Evolutionary conservation across 768 basidiomycete genomes (phyloP).

Genomic region (Crassisporium funariophilum): DNA sequence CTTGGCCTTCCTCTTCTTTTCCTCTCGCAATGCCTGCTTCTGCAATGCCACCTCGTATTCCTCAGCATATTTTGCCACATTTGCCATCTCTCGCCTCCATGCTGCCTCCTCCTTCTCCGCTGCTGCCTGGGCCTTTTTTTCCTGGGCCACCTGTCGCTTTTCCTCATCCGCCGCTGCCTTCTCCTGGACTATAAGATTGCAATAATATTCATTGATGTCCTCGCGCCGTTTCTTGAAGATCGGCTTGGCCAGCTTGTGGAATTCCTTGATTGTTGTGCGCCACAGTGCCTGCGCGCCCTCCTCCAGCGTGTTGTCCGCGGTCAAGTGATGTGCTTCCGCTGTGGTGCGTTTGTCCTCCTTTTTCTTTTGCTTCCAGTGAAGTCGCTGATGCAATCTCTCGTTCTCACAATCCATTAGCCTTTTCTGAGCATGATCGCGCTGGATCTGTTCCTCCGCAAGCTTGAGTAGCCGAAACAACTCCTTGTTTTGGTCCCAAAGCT

Average conservation of each 20-base stretch:
- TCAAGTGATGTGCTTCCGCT: slow-evolving; percentile 21
- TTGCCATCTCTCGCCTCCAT: slow-evolving; percentile 1
- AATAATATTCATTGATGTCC: slow-evolving; percentile 1
- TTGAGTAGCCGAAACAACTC: slow-evolving; percentile 10
- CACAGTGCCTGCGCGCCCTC: slow-evolving; percentile 11
- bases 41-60: slow-evolving; percentile 1
- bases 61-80: not conserved
- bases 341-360: slow-evolving; percentile 13
- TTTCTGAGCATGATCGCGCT: slow-evolving; percentile 19
- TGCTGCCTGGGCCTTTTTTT: slow-evolving; percentile 1
- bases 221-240: slow-evolving; percentile 5
- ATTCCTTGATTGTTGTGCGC: slow-evolving; percentile 3
- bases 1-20: slow-evolving; percentile 2
- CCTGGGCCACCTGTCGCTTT: not conserved
- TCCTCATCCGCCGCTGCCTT: slow-evolving; percentile 6
- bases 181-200: slow-evolving; percentile 1
- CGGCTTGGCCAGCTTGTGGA: not conserved
- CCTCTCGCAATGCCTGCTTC: slow-evolving; percentile 1
- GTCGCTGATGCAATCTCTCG: slow-evolving; percentile 17
- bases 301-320: slow-evolving; percentile 11
- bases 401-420: slow-evolving; percentile 30
- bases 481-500: slow-evolving; percentile 9
- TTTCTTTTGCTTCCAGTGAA: slow-evolving; percentile 14
- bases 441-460: slow-evolving; percentile 15
- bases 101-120: slow-evolving; percentile 2